These are phyloP conservation scores for Solanum clarkiae DNA, from an alignment of 257 asterid species.

Conservation along the genomic window DNA sequence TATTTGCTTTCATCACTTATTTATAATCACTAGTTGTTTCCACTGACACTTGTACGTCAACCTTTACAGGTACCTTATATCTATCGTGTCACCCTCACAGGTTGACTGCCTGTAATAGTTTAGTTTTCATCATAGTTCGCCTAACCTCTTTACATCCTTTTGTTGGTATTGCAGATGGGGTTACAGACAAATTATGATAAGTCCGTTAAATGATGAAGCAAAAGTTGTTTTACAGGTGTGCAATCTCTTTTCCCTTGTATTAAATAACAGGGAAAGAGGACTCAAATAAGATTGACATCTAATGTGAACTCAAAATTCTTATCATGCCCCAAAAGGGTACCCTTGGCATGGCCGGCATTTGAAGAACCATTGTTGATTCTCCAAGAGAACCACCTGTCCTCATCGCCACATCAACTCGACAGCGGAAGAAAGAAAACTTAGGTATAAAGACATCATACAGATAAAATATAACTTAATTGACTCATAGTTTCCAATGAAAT, in stretches of 20 bases:
- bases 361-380: too few relatives aligned
- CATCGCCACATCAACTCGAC: too few relatives aligned
- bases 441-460: too few relatives aligned
- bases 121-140: background rate
- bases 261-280: background rate
- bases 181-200: constrained; percentile 53
- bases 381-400: too few relatives aligned
- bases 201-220: constrained; percentile 48
- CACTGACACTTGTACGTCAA: background rate
- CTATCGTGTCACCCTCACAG: constrained; percentile 81
- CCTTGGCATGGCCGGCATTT: too few relatives aligned
- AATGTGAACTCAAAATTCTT: background rate
- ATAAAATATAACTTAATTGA: too few relatives aligned
- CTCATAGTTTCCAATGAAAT: too few relatives aligned
- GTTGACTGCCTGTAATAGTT: constrained; percentile 1
- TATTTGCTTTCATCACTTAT: background rate
- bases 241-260: background rate
- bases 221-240: constrained; percentile 36
- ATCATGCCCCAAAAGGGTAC: too few relatives aligned
- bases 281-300: background rate
- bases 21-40: background rate
- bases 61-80: constrained; percentile 49
- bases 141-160: background rate
- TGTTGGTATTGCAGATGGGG: constrained; percentile 36
- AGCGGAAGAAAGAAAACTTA: too few relatives aligned